phyloP scores from a whole-genome alignment of 2,329 filamentous ascomycete species.

The Calonectria honghensis region DNA sequence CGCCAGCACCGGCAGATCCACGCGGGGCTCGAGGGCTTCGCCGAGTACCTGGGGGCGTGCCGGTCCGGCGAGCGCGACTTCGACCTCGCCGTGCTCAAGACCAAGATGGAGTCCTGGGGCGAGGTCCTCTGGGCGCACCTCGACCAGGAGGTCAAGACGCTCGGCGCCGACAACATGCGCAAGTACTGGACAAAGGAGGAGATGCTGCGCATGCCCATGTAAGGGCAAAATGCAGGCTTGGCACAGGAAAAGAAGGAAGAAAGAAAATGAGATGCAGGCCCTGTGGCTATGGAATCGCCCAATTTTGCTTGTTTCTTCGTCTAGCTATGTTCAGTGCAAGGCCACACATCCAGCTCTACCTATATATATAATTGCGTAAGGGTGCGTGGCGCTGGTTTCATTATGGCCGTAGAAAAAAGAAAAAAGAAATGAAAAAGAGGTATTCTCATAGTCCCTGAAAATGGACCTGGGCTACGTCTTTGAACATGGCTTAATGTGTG shows the following conservation, averaged over 20 bases:
- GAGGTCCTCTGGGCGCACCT: slow-evolving; percentile 87
- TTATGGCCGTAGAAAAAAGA: slow-evolving; percentile 23
- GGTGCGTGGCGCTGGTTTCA: slow-evolving; percentile 23
- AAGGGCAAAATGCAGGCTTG: slow-evolving; percentile 40
- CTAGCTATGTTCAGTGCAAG: slow-evolving; percentile 33
- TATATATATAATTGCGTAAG: slow-evolving; percentile 34
- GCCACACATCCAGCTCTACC: slow-evolving; percentile 33
- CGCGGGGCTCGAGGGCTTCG: slow-evolving; percentile 80
- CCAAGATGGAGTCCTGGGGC: slow-evolving; percentile 86
- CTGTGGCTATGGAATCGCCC: slow-evolving; percentile 13
- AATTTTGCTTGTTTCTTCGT: slow-evolving; percentile 31
- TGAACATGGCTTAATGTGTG: slow-evolving; percentile 4
- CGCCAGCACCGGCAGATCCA: slow-evolving; percentile 88
- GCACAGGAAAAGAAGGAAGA: background rate
- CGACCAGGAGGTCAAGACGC: slow-evolving; percentile 86
- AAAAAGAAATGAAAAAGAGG: slow-evolving; percentile 16
- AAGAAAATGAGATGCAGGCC: background rate
- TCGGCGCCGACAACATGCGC: slow-evolving; percentile 92
- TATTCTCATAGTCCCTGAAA: slow-evolving; percentile 20
- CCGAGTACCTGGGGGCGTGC: slow-evolving; percentile 79
- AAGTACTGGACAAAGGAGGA: slow-evolving; percentile 87
- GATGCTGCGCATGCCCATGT: slow-evolving; percentile 83
- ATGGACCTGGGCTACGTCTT: background rate
- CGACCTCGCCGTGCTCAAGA: slow-evolving; percentile 76
- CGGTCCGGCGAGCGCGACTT: slow-evolving; percentile 77